Percentiles rank a stretch among this genome's conserved stretches.
phyloP scores from a whole-genome alignment of 192 early-diverging fungal species.

The Coemansia sp. region DNA sequence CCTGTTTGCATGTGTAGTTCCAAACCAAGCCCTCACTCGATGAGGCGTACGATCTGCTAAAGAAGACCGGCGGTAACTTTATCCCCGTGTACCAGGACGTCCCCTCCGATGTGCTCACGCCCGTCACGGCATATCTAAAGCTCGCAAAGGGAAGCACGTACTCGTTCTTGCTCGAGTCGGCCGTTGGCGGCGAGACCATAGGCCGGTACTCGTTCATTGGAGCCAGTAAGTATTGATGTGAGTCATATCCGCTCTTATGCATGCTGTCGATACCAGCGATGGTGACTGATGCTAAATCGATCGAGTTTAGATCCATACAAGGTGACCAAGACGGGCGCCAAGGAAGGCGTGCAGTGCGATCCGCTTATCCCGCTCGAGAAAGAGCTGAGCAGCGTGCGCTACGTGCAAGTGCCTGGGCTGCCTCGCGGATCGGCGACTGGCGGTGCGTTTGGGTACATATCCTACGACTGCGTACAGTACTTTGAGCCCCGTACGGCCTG shows the following conservation, averaged over 20 bases:
- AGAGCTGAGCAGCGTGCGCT: conserved; percentile 74
- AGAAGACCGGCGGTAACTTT: conserved; percentile 69
- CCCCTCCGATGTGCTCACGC: conserved; percentile 90
- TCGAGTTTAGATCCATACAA: conserved; percentile 77
- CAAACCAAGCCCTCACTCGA: conserved; percentile 66
- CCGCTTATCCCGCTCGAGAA: conserved; percentile 83
- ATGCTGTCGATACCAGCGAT: background rate
- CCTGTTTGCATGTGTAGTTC: conserved; percentile 23
- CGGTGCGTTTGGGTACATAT: conserved; percentile 96
- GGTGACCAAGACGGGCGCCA: conserved; percentile 72
- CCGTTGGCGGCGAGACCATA: conserved; percentile 91
- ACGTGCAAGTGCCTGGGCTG: conserved; percentile 78
- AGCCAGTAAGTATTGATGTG: conserved; percentile 56
- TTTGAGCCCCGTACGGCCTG: conserved; percentile 93
- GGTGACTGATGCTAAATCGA: background rate
- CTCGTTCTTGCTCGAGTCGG: conserved; percentile 96
- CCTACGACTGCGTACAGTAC: conserved; percentile 95
- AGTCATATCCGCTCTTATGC: conserved; percentile 18
- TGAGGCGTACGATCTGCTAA: conserved; percentile 64
- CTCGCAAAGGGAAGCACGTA: conserved; percentile 74
- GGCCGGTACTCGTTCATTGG: conserved; percentile 97
- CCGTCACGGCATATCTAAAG: conserved; percentile 93
- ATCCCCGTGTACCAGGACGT: conserved; percentile 90
- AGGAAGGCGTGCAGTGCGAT: conserved; percentile 73
- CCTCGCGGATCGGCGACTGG: conserved; percentile 64